Evolutionary conservation across 257 asterid species (phyloP).

Genomic region (Nicotiana obtusifolia): DNA sequence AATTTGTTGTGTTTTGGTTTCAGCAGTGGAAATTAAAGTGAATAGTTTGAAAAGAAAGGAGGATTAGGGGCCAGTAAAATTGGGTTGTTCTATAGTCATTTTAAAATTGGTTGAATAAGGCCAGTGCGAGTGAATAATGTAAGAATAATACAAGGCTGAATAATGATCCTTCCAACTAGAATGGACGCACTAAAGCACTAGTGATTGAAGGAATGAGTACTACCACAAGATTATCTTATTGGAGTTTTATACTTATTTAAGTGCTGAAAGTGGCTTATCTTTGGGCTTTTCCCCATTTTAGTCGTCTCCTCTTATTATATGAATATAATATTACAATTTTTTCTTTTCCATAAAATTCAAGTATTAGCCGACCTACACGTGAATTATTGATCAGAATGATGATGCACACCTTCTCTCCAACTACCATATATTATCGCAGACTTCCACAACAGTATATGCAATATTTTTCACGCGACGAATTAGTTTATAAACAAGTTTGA

Average conservation of each 20-base stretch:
- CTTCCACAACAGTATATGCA: not conserved
- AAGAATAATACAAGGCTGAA: not conserved
- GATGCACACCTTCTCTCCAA: not conserved
- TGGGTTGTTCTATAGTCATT: not conserved
- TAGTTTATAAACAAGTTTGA: not conserved
- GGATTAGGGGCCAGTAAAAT: not conserved
- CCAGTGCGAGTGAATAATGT: not conserved
- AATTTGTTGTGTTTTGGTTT: not conserved
- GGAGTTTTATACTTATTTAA: not conserved
- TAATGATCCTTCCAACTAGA: not conserved
- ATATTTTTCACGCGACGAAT: not conserved
- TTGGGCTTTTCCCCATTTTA: not conserved
- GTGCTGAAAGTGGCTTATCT: slow-evolving; percentile 5
- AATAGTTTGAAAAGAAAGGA: not conserved
- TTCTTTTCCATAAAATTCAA: not conserved
- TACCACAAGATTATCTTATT: not conserved
- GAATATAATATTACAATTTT: not conserved
- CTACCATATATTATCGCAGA: not conserved
- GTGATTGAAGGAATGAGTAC: not conserved
- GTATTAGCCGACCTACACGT: not conserved
- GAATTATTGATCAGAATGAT: not conserved
- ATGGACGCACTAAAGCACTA: not conserved
- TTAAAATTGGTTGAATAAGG: not conserved
- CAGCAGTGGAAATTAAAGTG: not conserved
- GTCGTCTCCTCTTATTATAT: not conserved